Conservation (phyloP, 345 rosid species). For the Camelina neglecta region DNA sequence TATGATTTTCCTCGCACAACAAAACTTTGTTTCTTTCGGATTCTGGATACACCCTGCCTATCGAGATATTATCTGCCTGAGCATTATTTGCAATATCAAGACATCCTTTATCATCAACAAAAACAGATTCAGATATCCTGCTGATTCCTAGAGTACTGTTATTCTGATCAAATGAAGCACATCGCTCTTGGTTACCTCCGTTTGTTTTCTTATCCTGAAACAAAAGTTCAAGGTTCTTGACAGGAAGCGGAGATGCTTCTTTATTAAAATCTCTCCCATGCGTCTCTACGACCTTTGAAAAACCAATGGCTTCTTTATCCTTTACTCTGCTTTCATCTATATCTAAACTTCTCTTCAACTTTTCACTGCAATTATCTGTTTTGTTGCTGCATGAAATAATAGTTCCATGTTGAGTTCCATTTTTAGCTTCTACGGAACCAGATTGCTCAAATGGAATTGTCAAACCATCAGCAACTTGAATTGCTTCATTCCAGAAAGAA, state of each 20-base stretch:
- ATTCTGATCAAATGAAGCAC: slow-evolving; percentile 39
- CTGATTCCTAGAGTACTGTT: slow-evolving; percentile 31
- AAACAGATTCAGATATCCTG: slow-evolving; percentile 50
- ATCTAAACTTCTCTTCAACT: slow-evolving; percentile 45
- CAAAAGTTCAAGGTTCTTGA: slow-evolving; percentile 79
- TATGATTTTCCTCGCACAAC: slow-evolving; percentile 44
- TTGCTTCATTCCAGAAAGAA: slow-evolving; percentile 97
- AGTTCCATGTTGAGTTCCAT: slow-evolving; percentile 33
- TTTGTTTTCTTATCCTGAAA: slow-evolving; percentile 64
- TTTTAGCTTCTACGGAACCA: slow-evolving; percentile 42
- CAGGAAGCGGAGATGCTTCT: slow-evolving; percentile 71
- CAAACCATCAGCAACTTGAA: slow-evolving; percentile 89
- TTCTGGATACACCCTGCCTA: slow-evolving; percentile 42
- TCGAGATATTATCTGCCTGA: slow-evolving; percentile 45
- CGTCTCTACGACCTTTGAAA: slow-evolving; percentile 51
- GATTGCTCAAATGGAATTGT: slow-evolving; percentile 48
- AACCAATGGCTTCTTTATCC: slow-evolving; percentile 43
- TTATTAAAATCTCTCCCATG: slow-evolving; percentile 46
- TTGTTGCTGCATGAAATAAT: slow-evolving; percentile 39
- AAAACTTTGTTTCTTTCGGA: slow-evolving; percentile 41
- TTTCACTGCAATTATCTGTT: slow-evolving; percentile 45
- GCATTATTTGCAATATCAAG: slow-evolving; percentile 36
- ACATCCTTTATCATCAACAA: slow-evolving; percentile 37
- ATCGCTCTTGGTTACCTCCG: slow-evolving; percentile 37
- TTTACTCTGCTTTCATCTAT: slow-evolving; percentile 53